phyloP scores from a whole-genome alignment of 2,329 filamentous ascomycete species.

The Dactylella cylindrospora region DNA sequence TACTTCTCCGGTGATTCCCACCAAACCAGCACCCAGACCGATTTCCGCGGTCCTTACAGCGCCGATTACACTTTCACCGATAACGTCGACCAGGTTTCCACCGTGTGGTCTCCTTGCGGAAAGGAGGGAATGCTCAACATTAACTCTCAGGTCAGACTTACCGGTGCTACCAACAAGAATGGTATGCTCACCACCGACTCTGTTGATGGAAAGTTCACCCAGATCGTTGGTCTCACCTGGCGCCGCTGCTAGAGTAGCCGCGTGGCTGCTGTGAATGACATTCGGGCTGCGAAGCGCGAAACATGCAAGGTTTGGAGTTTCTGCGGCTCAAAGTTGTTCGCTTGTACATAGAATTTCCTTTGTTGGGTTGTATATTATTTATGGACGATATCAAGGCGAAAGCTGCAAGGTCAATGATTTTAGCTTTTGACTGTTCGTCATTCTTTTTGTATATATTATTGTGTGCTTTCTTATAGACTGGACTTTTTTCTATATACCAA shows the following conservation, averaged over 20 bases:
- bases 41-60: constrained; percentile 54
- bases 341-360: too few relatives aligned
- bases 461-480: too few relatives aligned
- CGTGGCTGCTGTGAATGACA: too few relatives aligned
- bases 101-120: constrained; percentile 60
- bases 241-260: constrained; percentile 48
- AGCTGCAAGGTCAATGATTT: too few relatives aligned
- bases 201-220: constrained; percentile 57
- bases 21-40: constrained; percentile 52
- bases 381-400: too few relatives aligned
- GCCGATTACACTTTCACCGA: constrained; percentile 56
- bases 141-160: constrained; percentile 58
- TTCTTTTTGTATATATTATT: too few relatives aligned
- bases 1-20: constrained; percentile 57
- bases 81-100: constrained; percentile 54
- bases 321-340: too few relatives aligned
- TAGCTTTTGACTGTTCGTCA: too few relatives aligned
- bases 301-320: too few relatives aligned
- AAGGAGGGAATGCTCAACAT: constrained; percentile 58
- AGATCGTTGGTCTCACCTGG: constrained; percentile 55
- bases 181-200: constrained; percentile 57
- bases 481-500: too few relatives aligned
- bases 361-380: too few relatives aligned
- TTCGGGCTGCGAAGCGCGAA: too few relatives aligned
- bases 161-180: constrained; percentile 48